Evolutionary conservation across 2,329 filamentous ascomycete genomes (phyloP).

Genomic region (Aspergillus sp.): DNA sequence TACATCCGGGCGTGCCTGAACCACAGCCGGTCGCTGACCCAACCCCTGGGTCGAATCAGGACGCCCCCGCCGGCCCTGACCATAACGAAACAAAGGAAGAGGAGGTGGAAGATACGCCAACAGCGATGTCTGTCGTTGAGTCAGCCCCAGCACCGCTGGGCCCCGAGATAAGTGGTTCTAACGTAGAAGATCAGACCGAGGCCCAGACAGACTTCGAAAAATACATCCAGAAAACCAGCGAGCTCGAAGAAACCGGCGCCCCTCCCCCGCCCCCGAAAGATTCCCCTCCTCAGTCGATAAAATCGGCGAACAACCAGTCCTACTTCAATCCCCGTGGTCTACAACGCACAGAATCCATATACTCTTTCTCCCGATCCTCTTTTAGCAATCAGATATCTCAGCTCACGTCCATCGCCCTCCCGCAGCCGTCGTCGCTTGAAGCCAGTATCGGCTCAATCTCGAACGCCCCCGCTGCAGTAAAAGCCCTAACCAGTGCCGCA

Average conservation of each 20-base stretch:
- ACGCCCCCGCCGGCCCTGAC: neutral
- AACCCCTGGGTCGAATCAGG: slow-evolving; percentile 6
- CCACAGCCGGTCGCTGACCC: slow-evolving; percentile 4
- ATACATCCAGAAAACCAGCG: slow-evolving; percentile 39
- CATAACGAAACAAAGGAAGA: neutral
- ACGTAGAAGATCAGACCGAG: slow-evolving; percentile 20
- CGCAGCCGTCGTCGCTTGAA: slow-evolving; percentile 79
- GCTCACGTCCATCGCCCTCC: slow-evolving; percentile 84
- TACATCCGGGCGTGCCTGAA: slow-evolving; percentile 23
- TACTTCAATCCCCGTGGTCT: slow-evolving; percentile 48
- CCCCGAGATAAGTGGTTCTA: slow-evolving; percentile 14
- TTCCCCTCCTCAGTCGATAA: slow-evolving; percentile 26
- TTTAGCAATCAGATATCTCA: slow-evolving; percentile 93
- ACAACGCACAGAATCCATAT: slow-evolving; percentile 63
- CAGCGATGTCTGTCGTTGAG: slow-evolving; percentile 33
- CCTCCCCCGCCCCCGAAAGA: slow-evolving; percentile 38
- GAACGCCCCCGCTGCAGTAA: slow-evolving; percentile 79
- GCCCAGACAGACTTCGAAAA: slow-evolving; percentile 42
- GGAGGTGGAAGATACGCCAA: slow-evolving; percentile 9
- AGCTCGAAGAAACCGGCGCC: slow-evolving; percentile 29
- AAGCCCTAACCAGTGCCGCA: slow-evolving; percentile 79
- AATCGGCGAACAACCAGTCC: slow-evolving; percentile 38
- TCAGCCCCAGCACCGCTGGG: slow-evolving; percentile 23
- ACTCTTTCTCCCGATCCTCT: slow-evolving; percentile 73
- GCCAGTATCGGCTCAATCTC: slow-evolving; percentile 81